Base-by-base conservation (phyloP, 139 green algal species). In the Chlamydomonas sp. region DNA sequence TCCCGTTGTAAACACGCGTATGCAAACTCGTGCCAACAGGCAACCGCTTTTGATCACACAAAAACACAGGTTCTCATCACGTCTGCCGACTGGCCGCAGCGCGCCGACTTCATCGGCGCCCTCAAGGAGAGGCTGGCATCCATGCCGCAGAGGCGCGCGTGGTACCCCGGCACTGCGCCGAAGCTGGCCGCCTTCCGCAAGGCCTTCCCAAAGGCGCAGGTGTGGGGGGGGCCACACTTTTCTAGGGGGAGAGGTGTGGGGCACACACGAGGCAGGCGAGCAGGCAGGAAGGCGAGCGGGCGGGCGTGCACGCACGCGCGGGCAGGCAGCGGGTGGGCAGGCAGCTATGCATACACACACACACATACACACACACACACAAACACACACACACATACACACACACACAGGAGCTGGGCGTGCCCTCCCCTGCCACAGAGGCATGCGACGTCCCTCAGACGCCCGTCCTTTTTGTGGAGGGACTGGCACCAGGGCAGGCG, bases 71-170 rank as follows among this genome's bases (percentile, higher is more conserved):
- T 80, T 22, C 35, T 95, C n/a, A 62, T 95, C 33, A 90, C 83
- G 0, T 76, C 80, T 48, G 59, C 58, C 1, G 73, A 74, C 13
- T 96, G 90, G 90, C 81, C 85, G 3, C 87, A 80, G 70, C 72
- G 89, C 1, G 71, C 78, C 3, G 70, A 70, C 0, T 92, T 95
- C 71, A 33, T 94, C 62, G 71, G 58, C 1, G 79, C 75, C 4
- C 48, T 90, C 30, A 77, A 74, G 67, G 64, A 29, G 36, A 69
- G 35, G 22, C 75, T 87, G 54, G 48, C 58, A 5, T 36, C n/a
- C 30, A 26, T 72, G 37, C 67, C 76, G 0, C 66, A 66, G 29
- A 61, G 88, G 0, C 74, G 79, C 31, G 71, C 82, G 0, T 96
- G 76, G 59, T 95, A 91, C 76, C 81, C 84, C 1, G 77, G 84